These are phyloP conservation scores for Pyrenula aspistea DNA, from an alignment of 495 filamentous ascomycete species.

Conservation along the genomic window DNA sequence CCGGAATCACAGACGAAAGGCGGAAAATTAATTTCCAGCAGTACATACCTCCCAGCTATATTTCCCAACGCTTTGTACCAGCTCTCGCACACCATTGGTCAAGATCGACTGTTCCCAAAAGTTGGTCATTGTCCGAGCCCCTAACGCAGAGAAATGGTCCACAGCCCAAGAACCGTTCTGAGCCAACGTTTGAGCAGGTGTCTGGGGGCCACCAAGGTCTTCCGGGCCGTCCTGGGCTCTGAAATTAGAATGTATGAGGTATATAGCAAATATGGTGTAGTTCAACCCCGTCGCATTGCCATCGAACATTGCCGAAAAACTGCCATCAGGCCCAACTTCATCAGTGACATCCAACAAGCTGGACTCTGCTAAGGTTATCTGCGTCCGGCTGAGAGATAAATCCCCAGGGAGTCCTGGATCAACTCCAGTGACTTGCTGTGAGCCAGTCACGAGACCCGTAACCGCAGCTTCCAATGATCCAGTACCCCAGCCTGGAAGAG, in stretches of 20 bases:
- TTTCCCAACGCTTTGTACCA: conserved; percentile 18
- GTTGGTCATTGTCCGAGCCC: conserved; percentile 13
- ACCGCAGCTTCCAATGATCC: conserved; percentile 9
- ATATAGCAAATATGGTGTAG: conserved; percentile 7
- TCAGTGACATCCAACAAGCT: background rate
- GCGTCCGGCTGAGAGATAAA: background rate
- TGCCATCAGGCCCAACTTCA: background rate
- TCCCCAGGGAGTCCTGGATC: background rate
- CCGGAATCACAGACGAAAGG: too few species aligned
- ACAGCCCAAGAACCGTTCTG: conserved; percentile 19
- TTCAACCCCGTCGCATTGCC: conserved; percentile 2
- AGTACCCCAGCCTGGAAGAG: conserved; percentile 10
- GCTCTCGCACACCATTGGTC: conserved; percentile 9
- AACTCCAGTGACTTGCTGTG: background rate
- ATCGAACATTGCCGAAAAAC: conserved; percentile 1
- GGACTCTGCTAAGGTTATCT: background rate
- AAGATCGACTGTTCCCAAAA: conserved; percentile 20
- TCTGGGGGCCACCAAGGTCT: background rate
- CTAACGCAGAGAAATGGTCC: conserved; percentile 18
- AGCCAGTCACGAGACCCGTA: background rate
- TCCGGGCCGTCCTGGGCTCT: conserved; percentile 5
- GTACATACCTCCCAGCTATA: conserved; percentile 22
- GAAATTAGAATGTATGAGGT: conserved; percentile 5
- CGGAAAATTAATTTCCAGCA: too few species aligned
- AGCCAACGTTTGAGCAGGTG: conserved; percentile 3